Base-by-base conservation (phyloP, 2,329 filamentous ascomycete genomes). In the Aspergillus sojae region DNA sequence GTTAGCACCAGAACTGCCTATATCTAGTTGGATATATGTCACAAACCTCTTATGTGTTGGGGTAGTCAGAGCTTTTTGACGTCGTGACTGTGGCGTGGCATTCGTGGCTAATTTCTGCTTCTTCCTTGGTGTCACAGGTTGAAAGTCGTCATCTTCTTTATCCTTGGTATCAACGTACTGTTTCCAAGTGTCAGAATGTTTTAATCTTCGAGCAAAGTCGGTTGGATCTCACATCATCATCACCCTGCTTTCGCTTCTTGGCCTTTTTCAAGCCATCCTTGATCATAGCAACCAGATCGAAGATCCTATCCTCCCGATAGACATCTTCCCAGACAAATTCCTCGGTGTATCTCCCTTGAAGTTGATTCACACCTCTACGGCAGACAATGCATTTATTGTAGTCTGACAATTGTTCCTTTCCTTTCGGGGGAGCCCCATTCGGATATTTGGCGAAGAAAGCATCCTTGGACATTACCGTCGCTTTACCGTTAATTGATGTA, bases 241-340 rank as follows among this genome's bases (percentile, higher is more conserved):
- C 77, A 3, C 68, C 71, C n/a, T 71, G 70, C 64, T 79, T 80
- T 67, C 79, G 73, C 70, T 85, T 89, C 62, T 89, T 86, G 1
- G 88, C 91, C 30, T 87, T 85, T 73, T 92, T 93, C 16, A 95
- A 63, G 5, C 73, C 72, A 34, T 75, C 84, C 73, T 91, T 86
- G 19, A 97, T 84, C 66, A 90, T 80, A 34, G 90, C 85, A 41
- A 91, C 83, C 52, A 97, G 77, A 5, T 83, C 75, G 55, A 86
- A 85, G 34, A 97, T 83, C 66, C 90, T 82, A 36, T 83, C 82
- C n/a, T 88, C 88, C 0, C 81, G 83, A 70, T 92, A 96, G 2
- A 96, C 79, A 50, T 97, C 88, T 74, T 97, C 93, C 95, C 95
- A 99, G 1, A 86, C 77, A 68, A 99, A 97, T 71, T 97, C 93